A percentile compares a stretch with the other conserved stretches of the same genome.
These are phyloP conservation scores for Hyphopichia wangnamkhiaoensis DNA, from an alignment of 1,139 yeast species.

Conservation along the genomic window DNA sequence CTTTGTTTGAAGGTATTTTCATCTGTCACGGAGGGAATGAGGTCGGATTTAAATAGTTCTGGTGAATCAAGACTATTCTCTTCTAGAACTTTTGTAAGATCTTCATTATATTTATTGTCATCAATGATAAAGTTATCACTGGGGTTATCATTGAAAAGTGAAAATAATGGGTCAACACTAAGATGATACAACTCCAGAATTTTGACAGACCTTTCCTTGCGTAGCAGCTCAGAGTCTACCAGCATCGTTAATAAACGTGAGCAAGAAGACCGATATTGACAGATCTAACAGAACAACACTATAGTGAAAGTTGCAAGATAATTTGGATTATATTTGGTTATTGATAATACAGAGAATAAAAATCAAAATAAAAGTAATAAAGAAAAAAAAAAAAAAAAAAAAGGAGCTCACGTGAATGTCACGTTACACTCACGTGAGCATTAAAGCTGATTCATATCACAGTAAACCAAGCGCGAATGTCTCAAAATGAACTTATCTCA, in stretches of 20 bases:
- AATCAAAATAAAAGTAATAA: too few relatives aligned
- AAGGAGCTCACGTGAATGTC: constrained; percentile 3
- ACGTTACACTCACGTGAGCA: constrained; percentile 3
- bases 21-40: not conserved
- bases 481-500: too few relatives aligned
- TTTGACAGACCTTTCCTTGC: constrained; percentile 1
- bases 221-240: constrained; percentile 1
- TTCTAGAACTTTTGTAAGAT: not conserved
- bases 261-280: too few relatives aligned
- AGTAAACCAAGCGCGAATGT: too few relatives aligned
- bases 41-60: not conserved
- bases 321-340: too few relatives aligned
- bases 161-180: constrained; percentile 4
- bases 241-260: not conserved
- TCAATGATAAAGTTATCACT: too few relatives aligned
- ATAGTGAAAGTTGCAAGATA: too few relatives aligned
- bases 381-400: not conserved
- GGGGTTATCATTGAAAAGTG: not conserved
- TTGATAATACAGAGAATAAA: too few relatives aligned
- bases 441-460: too few relatives aligned
- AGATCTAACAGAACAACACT: too few relatives aligned
- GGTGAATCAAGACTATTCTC: not conserved
- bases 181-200: constrained; percentile 5
- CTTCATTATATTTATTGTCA: not conserved
- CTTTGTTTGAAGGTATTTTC: constrained; percentile 1